These are phyloP conservation scores for Dactylellina drechsleri DNA, from an alignment of 2,329 filamentous ascomycete species.

Conservation along the genomic window DNA sequence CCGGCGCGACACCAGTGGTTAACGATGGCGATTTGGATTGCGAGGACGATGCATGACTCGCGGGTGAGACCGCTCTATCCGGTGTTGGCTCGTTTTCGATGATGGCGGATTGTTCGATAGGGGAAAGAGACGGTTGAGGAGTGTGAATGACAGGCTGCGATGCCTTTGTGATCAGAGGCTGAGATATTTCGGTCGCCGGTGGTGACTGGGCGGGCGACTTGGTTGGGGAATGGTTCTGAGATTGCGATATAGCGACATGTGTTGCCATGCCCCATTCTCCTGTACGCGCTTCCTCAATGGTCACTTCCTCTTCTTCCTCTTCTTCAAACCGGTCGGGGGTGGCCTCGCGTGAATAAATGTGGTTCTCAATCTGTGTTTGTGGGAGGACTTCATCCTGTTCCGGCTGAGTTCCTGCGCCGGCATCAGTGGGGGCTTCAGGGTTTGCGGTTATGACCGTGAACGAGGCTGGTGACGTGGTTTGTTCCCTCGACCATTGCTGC, in stretches of 20 bases:
- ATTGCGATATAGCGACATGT: conserved; percentile 47
- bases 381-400: conserved; percentile 13
- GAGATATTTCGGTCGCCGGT: conserved; percentile 36
- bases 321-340: conserved; percentile 49
- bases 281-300: conserved; percentile 37
- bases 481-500: conserved; percentile 23
- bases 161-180: conserved; percentile 49
- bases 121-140: conserved; percentile 35
- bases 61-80: conserved; percentile 43
- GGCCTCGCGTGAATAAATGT: conserved; percentile 24
- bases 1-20: conserved; percentile 16
- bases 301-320: conserved; percentile 31
- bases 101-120: conserved; percentile 34
- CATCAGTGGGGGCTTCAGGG: conserved; percentile 18
- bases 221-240: conserved; percentile 39
- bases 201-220: conserved; percentile 37
- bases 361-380: conserved; percentile 9
- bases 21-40: conserved; percentile 43
- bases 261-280: conserved; percentile 49
- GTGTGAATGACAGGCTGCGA: conserved; percentile 48
- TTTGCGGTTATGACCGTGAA: not conserved
- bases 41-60: conserved; percentile 46
- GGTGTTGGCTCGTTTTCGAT: conserved; percentile 23
- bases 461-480: conserved; percentile 46
- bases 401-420: conserved; percentile 20